These are phyloP conservation scores for Neonectria sp. DNA, from an alignment of 2,329 filamentous ascomycete genomes.

Conservation along the genomic window DNA sequence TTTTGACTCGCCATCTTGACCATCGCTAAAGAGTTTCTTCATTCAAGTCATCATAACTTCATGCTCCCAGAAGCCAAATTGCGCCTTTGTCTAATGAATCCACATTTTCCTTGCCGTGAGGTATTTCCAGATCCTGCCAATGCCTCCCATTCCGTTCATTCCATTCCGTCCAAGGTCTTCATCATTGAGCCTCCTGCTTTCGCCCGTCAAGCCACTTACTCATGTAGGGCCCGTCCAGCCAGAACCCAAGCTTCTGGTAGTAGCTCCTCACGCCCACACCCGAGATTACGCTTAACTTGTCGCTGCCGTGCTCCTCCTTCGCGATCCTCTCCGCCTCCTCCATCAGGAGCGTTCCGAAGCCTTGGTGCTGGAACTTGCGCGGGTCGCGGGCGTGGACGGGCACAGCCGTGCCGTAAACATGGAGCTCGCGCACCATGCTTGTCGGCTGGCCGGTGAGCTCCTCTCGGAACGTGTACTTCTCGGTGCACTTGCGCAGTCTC, in stretches of 20 bases:
- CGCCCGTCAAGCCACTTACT: conserved; percentile 74
- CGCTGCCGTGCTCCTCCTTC: conserved; percentile 91
- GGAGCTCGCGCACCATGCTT: conserved; percentile 92
- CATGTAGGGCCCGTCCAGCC: conserved; percentile 92
- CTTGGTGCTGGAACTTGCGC: conserved; percentile 98
- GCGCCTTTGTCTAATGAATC: conserved; percentile 41
- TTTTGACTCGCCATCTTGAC: not conserved
- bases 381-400: conserved; percentile 96
- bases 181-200: conserved; percentile 41
- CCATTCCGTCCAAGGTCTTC: conserved; percentile 23
- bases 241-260: conserved; percentile 93
- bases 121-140: conserved; percentile 34
- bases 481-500: conserved; percentile 89
- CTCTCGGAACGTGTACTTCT: conserved; percentile 91
- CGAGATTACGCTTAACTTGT: conserved; percentile 97
- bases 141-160: conserved; percentile 5
- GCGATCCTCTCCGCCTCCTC: conserved; percentile 98
- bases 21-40: conserved; percentile 4
- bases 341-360: conserved; percentile 96
- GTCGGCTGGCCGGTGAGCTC: conserved; percentile 90
- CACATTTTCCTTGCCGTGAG: conserved; percentile 33
- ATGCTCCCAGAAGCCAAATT: conserved; percentile 35
- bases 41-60: conserved; percentile 23
- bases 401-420: conserved; percentile 98
- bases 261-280: conserved; percentile 97